Percentiles rank a stretch among this genome's conserved stretches.
Conservation (phyloP, 768 basidiomycete species). For the Boletus sensibilis region DNA sequence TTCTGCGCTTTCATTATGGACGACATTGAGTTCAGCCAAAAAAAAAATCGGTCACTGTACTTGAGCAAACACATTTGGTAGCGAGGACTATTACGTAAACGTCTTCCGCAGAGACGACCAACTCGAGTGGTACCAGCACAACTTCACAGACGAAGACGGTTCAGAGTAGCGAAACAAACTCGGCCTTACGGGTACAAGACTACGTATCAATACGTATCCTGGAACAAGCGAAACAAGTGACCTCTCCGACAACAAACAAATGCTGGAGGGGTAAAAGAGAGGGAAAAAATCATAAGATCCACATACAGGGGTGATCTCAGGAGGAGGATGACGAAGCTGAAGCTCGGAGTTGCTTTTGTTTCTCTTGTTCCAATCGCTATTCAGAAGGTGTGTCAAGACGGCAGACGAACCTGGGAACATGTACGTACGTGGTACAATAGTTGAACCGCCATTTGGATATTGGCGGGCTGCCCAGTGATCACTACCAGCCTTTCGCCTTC, state of each 20-base stretch:
- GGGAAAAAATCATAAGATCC: background rate
- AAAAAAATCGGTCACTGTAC: background rate
- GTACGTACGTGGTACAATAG: slow-evolving; percentile 77
- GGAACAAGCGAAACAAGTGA: slow-evolving; percentile 1
- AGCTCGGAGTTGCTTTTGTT: slow-evolving; percentile 71
- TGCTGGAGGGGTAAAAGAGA: background rate
- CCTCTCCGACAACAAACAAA: slow-evolving; percentile 2
- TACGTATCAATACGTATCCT: slow-evolving; percentile 10
- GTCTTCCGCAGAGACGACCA: background rate
- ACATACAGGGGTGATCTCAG: slow-evolving; percentile 14
- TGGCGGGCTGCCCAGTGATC: slow-evolving; percentile 92
- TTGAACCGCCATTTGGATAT: slow-evolving; percentile 96
- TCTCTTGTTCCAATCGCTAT: slow-evolving; percentile 85
- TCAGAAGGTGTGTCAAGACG: slow-evolving; percentile 9
- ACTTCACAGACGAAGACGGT: background rate
- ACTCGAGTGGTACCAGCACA: background rate
- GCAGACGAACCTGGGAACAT: background rate
- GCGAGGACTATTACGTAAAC: slow-evolving; percentile 26
- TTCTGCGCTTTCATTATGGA: slow-evolving; percentile 63
- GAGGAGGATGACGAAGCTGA: slow-evolving; percentile 31
- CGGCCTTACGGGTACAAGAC: slow-evolving; percentile 10
- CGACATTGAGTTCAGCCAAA: slow-evolving; percentile 45
- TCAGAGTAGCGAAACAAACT: background rate
- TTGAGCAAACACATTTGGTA: background rate
- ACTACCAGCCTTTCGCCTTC: slow-evolving; percentile 93